Base-by-base conservation (phyloP, 208 protist species). In the Leishmania lainsoni region DNA sequence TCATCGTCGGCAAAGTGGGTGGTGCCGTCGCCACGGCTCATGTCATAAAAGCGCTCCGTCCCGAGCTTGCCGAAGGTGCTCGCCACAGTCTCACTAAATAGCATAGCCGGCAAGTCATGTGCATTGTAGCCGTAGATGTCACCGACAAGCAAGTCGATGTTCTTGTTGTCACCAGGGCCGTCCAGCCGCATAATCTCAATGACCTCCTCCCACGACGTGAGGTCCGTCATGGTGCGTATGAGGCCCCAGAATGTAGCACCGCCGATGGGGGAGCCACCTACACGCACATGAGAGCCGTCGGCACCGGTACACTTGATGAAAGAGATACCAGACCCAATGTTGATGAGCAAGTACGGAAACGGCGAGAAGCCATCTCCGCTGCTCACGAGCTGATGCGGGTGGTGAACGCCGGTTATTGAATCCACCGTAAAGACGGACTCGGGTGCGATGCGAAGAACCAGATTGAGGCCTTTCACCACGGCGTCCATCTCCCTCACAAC, bases 91-190 rank as follows among this genome's bases (percentile, higher is more conserved):
- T 98, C 93, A 17, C 87, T 83, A 8, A 91, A 94, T 32, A 98
- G 91, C 93, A 96, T 97, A 58, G 91, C 92, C 0, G 94, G 95
- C 20, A 98, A 83, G 76, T 97, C 93, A 77, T 94, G 93, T 17
- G 92, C 95, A 84, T 94, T 94, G 90, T 99, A 99, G 68, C 98
- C 99, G 82, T 99, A 99, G 65, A 99, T 99, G 86, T 99, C 98
- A 26, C 98, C 98, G 8, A 99, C 98, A 1, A 99, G 92, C 45
- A 99, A 87, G 83, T 99, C 98, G 12, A 99, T 97, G 72, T 98
- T 98, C 59, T 85, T 95, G 75, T 98, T 98, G 87, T 99, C 96
- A 20, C 98, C 98, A 1, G 91, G 95, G 22, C 94, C 95, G 76
- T 98, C 96, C 51, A 98, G 84, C 49, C 93, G 94, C 82, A 98